Base-by-base conservation (phyloP, 371 early-diverging fungal species). In the Haplosporangium sp. region DNA sequence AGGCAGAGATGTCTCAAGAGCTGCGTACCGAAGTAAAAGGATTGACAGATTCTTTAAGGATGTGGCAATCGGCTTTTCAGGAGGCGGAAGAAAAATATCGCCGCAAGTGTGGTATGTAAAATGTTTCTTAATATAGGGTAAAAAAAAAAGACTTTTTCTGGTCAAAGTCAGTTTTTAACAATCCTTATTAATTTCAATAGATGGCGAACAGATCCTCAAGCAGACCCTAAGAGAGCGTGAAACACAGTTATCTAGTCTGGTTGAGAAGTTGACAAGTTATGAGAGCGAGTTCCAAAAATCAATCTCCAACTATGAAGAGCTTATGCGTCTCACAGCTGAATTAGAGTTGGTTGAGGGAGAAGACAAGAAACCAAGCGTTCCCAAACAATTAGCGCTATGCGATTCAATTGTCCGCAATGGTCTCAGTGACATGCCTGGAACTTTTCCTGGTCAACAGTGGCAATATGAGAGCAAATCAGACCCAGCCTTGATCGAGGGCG, bases 21-120 rank as follows among this genome's bases (percentile, higher is more conserved):
- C 63, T 81, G 2, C 72, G 74, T 47, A 52, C 65, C 2, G 81
- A 81, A 57, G 69, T 81, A 37, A 67, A 74, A 37, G 75, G 74
- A 0, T 58, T 81, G 27, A 68, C 75, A 10, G 52, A 65, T 6
- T 81, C 81, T 1, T 66, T 81, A 9, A 74, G 61, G 63, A 68
- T 15, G 17, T 74, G 81, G 81, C 71, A 81, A 55, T 53, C 65
- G 11, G 81, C 81, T 4, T 74, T 68, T 34, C 66, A 68, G 34
- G 53, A 68, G 37, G 69, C 81, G 11, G 75, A 81, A 6, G 75
- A 71, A 39, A 70, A 74, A 9, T 81, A 81, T 20, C 81, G 75
- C 17, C 71, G 71, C 27, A 81, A 81, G 65, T 74, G 74, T 55
- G 81, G 81, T 81, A 74, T 3, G 77, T 27, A 7, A 13, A 20